These are phyloP conservation scores for Yarrowia divulgata DNA, from an alignment of 805 yeast genomes.

Conservation along the genomic window DNA sequence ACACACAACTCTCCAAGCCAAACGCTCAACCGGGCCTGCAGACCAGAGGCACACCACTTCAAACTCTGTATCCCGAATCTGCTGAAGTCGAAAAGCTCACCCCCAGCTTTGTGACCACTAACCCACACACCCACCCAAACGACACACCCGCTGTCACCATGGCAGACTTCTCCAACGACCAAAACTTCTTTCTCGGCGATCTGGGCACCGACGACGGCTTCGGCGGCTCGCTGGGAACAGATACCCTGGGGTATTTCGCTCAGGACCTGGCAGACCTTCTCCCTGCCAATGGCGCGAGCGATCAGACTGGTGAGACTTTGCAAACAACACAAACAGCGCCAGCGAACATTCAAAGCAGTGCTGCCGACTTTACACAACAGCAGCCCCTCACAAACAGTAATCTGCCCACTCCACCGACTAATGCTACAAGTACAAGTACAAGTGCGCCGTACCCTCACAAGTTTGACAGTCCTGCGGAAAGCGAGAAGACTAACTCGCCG, in stretches of 20 bases:
- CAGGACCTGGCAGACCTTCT: constrained; percentile 27
- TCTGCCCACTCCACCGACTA: not conserved
- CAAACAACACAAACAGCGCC: not conserved
- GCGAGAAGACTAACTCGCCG: not conserved
- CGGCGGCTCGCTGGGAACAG: constrained; percentile 2
- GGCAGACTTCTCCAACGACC: constrained; percentile 7
- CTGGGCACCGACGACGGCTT: constrained; percentile 7
- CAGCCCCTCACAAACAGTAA: too few relatives aligned
- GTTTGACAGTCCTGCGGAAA: not conserved
- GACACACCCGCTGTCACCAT: not conserved
- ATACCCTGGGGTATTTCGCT: constrained; percentile 26
- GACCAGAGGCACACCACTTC: not conserved
- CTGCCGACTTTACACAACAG: not conserved
- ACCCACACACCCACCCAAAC: not conserved
- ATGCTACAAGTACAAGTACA: not conserved
- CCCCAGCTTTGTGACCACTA: not conserved
- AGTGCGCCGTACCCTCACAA: not conserved
- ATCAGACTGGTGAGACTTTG: not conserved
- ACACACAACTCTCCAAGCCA: too few relatives aligned
- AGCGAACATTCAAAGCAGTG: not conserved
- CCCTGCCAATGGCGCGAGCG: not conserved
- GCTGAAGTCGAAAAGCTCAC: not conserved
- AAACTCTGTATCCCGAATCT: not conserved
- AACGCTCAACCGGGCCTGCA: not conserved
- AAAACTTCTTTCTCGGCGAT: constrained; percentile 3